Conservation (phyloP, 179 eudicot species). For the Beta lomatogona region DNA sequence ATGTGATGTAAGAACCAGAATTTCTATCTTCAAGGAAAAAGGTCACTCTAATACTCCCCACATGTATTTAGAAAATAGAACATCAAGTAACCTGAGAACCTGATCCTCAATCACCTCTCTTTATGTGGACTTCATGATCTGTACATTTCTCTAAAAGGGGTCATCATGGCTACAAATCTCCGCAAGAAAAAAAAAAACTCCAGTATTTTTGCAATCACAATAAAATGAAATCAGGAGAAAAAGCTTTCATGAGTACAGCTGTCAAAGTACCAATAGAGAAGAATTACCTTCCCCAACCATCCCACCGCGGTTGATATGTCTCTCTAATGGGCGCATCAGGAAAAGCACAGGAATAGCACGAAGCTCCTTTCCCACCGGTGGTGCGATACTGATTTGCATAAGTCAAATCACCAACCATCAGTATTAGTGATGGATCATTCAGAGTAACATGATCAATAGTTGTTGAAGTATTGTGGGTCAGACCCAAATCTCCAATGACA, state of each 20-base stretch:
- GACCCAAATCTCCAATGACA: constrained; percentile 82
- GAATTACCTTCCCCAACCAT: constrained; percentile 88
- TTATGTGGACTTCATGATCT: neutral
- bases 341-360: constrained; percentile 74
- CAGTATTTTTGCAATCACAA: neutral
- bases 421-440: constrained; percentile 70
- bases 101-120: neutral
- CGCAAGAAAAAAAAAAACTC: neutral
- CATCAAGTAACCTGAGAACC: neutral
- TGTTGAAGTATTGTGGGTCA: constrained; percentile 74
- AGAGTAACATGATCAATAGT: constrained; percentile 69
- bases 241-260: neutral
- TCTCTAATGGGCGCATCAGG: constrained; percentile 82
- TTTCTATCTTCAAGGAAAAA: neutral
- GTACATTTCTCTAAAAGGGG: neutral
- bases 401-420: constrained; percentile 82
- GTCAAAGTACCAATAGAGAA: neutral
- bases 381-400: constrained; percentile 88
- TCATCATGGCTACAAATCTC: neutral
- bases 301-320: constrained; percentile 95
- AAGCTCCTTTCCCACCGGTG: constrained; percentile 75
- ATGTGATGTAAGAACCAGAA: neutral
- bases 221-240: neutral
- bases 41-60: neutral
- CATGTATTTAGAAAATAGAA: neutral